A percentile compares a stretch with the other conserved stretches of the same genome.
phyloP scores from a whole-genome alignment of 805 yeast genomes.

The Cyberlindnera samutprakarnensis region DNA sequence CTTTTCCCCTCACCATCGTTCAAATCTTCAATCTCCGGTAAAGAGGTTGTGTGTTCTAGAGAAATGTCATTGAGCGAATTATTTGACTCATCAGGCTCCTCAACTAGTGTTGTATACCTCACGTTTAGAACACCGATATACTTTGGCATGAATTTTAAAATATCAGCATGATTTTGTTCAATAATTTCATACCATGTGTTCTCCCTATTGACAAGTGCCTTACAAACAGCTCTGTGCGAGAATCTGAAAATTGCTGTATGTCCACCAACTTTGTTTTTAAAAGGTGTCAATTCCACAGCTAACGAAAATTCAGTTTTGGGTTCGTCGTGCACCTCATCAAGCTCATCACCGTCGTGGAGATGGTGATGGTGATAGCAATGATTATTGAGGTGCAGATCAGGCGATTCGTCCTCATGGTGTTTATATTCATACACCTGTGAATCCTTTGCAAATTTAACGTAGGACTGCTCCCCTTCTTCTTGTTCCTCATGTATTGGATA shows the following conservation, averaged over 20 bases:
- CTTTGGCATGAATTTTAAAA: constrained; percentile 82
- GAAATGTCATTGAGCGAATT: constrained; percentile 11
- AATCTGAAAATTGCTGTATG: constrained; percentile 95
- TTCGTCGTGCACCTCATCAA: not conserved
- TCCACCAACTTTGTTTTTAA: constrained; percentile 93
- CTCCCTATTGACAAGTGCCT: constrained; percentile 85
- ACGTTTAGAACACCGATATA: constrained; percentile 94
- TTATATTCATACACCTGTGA: not conserved
- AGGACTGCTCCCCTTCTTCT: not conserved
- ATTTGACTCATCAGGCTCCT: constrained; percentile 13
- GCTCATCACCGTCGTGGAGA: not conserved
- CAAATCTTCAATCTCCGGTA: constrained; percentile 10
- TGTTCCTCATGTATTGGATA: not conserved
- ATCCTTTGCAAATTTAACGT: not conserved
- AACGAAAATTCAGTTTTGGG: constrained; percentile 38
- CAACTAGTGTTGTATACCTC: constrained; percentile 43
- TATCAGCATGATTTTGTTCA: constrained; percentile 67
- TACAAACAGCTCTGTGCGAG: constrained; percentile 87
- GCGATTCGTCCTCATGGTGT: not conserved
- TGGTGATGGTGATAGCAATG: no score
- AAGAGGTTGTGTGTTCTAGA: constrained; percentile 7
- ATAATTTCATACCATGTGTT: constrained; percentile 88
- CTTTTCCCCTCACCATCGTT: constrained; percentile 1
- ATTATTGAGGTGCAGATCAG: no score
- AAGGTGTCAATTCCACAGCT: constrained; percentile 86